Evolutionary conservation across 169 alveolate genomes (phyloP).

Genomic region (Neospora caninum): DNA sequence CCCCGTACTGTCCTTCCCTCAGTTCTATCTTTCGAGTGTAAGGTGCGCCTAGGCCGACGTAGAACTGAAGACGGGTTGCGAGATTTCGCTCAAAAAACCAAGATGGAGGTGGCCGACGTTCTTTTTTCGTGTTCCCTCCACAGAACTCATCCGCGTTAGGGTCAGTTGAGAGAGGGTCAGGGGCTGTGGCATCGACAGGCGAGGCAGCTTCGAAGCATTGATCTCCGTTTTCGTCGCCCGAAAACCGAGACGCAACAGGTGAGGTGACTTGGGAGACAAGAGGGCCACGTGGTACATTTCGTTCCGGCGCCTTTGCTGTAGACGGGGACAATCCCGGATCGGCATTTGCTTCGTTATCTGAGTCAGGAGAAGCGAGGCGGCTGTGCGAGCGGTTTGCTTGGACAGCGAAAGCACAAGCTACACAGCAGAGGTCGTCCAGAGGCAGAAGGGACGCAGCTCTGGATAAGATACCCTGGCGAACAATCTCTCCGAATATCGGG

Average conservation of each 20-base stretch:
- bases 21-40: background rate
- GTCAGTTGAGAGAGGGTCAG: too few species aligned
- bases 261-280: too few species aligned
- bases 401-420: background rate
- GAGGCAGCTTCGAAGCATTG: too few species aligned
- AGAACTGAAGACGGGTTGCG: background rate
- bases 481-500: constrained; percentile 5
- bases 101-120: background rate
- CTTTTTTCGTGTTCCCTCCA: background rate
- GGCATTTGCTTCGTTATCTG: background rate
- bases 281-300: too few species aligned
- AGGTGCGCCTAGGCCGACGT: background rate
- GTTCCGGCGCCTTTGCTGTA: too few species aligned
- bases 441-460: background rate
- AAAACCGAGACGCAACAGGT: too few species aligned
- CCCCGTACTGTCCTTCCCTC: too few species aligned
- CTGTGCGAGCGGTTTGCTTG: background rate
- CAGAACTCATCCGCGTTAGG: too few species aligned
- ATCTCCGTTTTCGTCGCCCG: too few species aligned
- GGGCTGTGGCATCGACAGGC: too few species aligned
- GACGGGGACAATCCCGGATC: too few species aligned
- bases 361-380: background rate
- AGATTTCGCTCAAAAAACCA: background rate
- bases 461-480: background rate
- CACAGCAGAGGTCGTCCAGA: background rate